Evolutionary conservation across 768 basidiomycete genomes (phyloP).

Genomic region (Collybiopsis luxurians): DNA sequence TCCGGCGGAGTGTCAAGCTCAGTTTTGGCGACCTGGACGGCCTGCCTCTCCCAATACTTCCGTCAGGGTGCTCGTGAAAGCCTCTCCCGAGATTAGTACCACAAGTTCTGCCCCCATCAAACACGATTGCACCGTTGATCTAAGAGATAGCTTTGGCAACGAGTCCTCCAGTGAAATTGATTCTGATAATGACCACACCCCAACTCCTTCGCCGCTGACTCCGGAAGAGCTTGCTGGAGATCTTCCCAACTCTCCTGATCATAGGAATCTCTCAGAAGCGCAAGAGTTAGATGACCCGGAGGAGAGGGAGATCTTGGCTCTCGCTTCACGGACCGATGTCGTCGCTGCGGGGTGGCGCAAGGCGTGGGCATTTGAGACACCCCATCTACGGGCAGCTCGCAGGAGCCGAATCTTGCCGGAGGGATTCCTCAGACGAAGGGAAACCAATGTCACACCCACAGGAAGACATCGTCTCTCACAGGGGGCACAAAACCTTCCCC

Average conservation of each 20-base stretch:
- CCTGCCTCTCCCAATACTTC: constrained; percentile 16
- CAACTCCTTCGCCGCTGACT: constrained; percentile 37
- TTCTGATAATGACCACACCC: constrained; percentile 30
- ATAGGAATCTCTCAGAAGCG: constrained; percentile 16
- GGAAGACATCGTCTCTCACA: constrained; percentile 28
- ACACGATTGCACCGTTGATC: constrained; percentile 35
- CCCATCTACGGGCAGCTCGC: constrained; percentile 14
- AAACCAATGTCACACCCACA: constrained; percentile 46
- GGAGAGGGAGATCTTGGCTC: constrained; percentile 14
- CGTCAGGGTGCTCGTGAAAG: constrained; percentile 16
- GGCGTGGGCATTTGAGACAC: constrained; percentile 38
- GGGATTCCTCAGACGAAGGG: constrained; percentile 38
- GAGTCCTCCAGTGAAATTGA: constrained; percentile 46
- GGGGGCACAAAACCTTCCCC: neutral
- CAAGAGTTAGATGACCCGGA: constrained; percentile 21
- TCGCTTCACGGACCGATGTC: constrained; percentile 31
- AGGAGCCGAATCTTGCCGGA: constrained; percentile 18
- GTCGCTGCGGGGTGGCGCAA: constrained; percentile 57
- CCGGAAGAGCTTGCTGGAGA: constrained; percentile 25
- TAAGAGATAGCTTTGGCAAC: constrained; percentile 41
- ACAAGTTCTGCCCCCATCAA: constrained; percentile 10
- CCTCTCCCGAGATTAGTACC: neutral
- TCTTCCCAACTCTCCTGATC: constrained; percentile 9
- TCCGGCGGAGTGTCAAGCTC: constrained; percentile 1
- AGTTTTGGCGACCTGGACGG: constrained; percentile 8